phyloP scores from a whole-genome alignment of 2,329 filamentous ascomycete genomes.

The Colletotrichum echinochloae region DNA sequence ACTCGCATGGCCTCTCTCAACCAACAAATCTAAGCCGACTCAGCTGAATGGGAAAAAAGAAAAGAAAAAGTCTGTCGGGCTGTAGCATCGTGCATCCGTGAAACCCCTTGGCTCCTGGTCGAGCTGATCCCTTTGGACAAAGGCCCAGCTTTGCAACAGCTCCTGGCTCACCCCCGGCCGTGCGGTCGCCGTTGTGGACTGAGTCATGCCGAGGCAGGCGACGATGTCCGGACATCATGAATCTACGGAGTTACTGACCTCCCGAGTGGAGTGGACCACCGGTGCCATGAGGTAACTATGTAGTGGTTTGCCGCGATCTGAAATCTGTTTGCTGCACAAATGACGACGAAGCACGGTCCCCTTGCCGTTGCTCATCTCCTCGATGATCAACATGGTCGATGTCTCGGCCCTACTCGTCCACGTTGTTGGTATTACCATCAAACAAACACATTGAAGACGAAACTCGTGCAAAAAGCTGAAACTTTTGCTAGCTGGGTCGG shows the following conservation, averaged over 20 bases:
- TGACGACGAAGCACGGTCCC: constrained; percentile 21
- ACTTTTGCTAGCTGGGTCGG: neutral
- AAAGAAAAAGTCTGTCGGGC: neutral
- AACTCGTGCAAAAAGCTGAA: neutral
- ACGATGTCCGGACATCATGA: no score
- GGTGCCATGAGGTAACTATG: no score
- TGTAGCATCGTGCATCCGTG: neutral
- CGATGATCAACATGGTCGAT: neutral
- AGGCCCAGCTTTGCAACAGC: neutral
- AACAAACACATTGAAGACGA: neutral
- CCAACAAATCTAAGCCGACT: neutral
- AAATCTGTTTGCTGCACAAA: constrained; percentile 21
- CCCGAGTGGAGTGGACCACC: neutral
- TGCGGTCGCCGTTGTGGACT: constrained; percentile 14
- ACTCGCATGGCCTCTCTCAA: neutral
- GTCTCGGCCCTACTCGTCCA: neutral
- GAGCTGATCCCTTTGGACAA: neutral
- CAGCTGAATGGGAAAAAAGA: no score
- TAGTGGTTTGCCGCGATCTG: no score
- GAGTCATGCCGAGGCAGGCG: constrained; percentile 26
- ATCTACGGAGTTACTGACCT: neutral
- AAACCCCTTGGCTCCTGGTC: constrained; percentile 1
- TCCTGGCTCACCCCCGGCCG: constrained; percentile 10
- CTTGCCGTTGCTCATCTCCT: constrained; percentile 15
- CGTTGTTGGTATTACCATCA: neutral